phyloP scores from a whole-genome alignment of 192 early-diverging fungal species.

The Piromyces sp. region DNA sequence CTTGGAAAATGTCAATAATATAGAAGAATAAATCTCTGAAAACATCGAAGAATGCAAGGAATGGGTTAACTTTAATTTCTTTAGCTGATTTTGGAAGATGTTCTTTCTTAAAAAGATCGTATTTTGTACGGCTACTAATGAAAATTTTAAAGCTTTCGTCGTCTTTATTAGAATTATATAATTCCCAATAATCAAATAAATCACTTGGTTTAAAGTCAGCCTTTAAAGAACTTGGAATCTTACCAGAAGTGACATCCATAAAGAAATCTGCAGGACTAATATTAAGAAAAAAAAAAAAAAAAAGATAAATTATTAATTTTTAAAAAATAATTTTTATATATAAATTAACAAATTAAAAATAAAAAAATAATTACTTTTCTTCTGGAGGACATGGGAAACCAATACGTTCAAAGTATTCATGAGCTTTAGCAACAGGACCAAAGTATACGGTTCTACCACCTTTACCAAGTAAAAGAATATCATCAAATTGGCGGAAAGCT shows the following conservation, averaged over 20 bases:
- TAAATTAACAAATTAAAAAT: too few species aligned
- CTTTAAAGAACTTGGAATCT: slow-evolving; percentile 15
- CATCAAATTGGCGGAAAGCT: slow-evolving; percentile 68
- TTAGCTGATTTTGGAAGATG: neutral
- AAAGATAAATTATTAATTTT: too few species aligned
- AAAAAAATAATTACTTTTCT: neutral
- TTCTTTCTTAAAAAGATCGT: neutral
- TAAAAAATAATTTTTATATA: too few species aligned
- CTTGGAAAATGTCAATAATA: neutral
- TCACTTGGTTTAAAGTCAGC: slow-evolving; percentile 20
- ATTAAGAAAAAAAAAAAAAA: too few species aligned
- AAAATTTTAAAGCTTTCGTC: neutral
- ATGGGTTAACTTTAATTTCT: neutral
- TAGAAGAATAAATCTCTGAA: neutral
- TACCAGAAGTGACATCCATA: slow-evolving; percentile 47
- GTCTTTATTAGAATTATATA: neutral
- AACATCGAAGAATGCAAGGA: neutral
- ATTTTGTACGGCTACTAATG: neutral
- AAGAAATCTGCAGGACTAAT: slow-evolving; percentile 37
- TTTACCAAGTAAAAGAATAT: slow-evolving; percentile 51
- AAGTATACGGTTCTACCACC: slow-evolving; percentile 45
- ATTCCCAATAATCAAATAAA: slow-evolving; percentile 23
- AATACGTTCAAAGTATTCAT: slow-evolving; percentile 22
- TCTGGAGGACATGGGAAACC: slow-evolving; percentile 45
- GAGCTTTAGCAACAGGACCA: slow-evolving; percentile 25